Evolutionary conservation across 2,329 filamentous ascomycete genomes (phyloP), one percentile per base, ranked within the genome.

Genomic region (Pestalotiopsis fici): DNA sequence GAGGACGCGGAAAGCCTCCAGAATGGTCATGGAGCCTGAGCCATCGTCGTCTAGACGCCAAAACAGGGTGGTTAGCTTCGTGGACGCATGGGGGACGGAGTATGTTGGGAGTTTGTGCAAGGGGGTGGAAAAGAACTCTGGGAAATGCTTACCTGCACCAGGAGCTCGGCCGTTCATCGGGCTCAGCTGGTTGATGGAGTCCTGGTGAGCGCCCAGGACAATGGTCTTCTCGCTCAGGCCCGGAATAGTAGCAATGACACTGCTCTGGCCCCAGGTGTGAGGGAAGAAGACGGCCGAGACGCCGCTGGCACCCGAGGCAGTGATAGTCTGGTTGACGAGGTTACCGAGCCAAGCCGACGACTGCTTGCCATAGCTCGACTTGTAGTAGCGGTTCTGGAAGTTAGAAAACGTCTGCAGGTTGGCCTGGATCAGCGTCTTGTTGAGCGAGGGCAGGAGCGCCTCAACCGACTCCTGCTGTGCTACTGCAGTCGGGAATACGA

Each of bases 221-320:
- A 95, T 86, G 0, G 92, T 95, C 75, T 91, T 89, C 64, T 91
- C 85, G 68, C 85, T 89, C 79, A 90, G 86, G 18, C 93, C 93
- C 0, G 92, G 92, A 35, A 96, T 90, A 1, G 90, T 92, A n/a
- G 92, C 93, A 73, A 96, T 93, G 74, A 96, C 89, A 73, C 88
- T 92, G 72, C 88, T 89, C 76, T 96, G 93, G 15, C 88, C 87
- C 91, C 92, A 96, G 0, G 87, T 79, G 75, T 94, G 93, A 7
- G 83, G 77, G 76, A 95, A 94, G 60, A 85, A 84, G 71, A 87
- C 83, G 2, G 91, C 91, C 11, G 84, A 86, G 15, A 88, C 91
- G 13, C 87, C 79, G 18, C 82, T 80, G 3, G 90, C 90, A 27
- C 90, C 89, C 4, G 90, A 87, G 5, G 86, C 83, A 0, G 83